These are phyloP conservation scores for Claviceps monticola DNA, from an alignment of 2,329 filamentous ascomycete species.

Conservation along the genomic window DNA sequence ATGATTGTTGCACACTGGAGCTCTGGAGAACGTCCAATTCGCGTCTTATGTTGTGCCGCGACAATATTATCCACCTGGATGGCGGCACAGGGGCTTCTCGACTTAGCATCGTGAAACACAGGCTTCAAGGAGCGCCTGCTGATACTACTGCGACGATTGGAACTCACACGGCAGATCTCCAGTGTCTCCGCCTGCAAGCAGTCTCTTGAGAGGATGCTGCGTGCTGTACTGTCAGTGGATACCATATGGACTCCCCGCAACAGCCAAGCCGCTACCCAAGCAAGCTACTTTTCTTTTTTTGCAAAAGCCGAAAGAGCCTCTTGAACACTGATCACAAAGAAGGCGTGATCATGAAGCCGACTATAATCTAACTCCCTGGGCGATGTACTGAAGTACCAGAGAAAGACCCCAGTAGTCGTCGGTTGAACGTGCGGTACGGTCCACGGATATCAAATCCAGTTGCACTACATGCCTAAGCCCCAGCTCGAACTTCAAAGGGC, in stretches of 20 bases:
- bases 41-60: slow-evolving; percentile 74
- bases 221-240: neutral
- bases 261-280: slow-evolving; percentile 64
- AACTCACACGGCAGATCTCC: slow-evolving; percentile 12
- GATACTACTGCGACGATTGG: slow-evolving; percentile 17
- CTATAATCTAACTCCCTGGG: slow-evolving; percentile 59
- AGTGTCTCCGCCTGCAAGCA: slow-evolving; percentile 10
- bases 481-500: slow-evolving; percentile 42
- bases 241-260: slow-evolving; percentile 55
- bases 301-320: slow-evolving; percentile 61
- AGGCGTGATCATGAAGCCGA: slow-evolving; percentile 80
- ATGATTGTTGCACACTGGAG: slow-evolving; percentile 39
- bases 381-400: slow-evolving; percentile 74
- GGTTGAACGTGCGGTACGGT: slow-evolving; percentile 38
- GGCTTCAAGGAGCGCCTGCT: slow-evolving; percentile 21
- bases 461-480: slow-evolving; percentile 51
- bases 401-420: slow-evolving; percentile 63
- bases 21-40: slow-evolving; percentile 74
- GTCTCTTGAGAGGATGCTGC: neutral
- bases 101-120: slow-evolving; percentile 67
- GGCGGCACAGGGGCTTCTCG: slow-evolving; percentile 74
- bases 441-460: slow-evolving; percentile 49
- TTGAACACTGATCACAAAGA: slow-evolving; percentile 70
- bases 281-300: slow-evolving; percentile 55
- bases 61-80: slow-evolving; percentile 79